Conservation (phyloP, 345 rosid species). For the Salix purpurea region DNA sequence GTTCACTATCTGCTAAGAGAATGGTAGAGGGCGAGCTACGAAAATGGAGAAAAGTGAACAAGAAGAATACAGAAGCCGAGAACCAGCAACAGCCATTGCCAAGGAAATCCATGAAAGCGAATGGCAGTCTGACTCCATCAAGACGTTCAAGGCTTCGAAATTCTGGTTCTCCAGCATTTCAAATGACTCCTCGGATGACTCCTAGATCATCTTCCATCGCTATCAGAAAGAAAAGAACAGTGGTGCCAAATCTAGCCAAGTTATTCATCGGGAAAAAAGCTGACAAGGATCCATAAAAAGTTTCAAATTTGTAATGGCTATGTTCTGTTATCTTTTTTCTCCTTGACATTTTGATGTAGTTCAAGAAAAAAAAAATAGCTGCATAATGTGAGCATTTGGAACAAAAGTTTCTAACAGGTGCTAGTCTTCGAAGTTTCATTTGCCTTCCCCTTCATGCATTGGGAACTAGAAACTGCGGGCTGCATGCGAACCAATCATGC, state of each 20-base stretch:
- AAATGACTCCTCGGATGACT: slow-evolving; percentile 23
- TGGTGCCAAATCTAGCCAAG: slow-evolving; percentile 53
- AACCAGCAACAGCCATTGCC: slow-evolving; percentile 10
- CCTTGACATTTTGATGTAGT: neutral
- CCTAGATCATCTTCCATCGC: slow-evolving; percentile 38
- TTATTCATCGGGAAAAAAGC: slow-evolving; percentile 43
- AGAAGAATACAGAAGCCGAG: slow-evolving; percentile 24
- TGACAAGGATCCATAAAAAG: slow-evolving; percentile 12
- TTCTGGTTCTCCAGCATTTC: slow-evolving; percentile 44
- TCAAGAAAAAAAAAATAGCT: neutral
- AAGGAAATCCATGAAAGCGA: slow-evolving; percentile 36
- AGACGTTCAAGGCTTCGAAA: slow-evolving; percentile 36
- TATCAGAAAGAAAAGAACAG: slow-evolving; percentile 55
- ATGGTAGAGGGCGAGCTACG: slow-evolving; percentile 42
- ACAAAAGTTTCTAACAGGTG: neutral
- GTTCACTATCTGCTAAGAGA: slow-evolving; percentile 54
- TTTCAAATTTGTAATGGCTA: neutral
- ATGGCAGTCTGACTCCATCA: slow-evolving; percentile 34
- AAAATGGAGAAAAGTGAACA: slow-evolving; percentile 29
- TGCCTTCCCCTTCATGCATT: neutral
- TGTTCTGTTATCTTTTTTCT: neutral
- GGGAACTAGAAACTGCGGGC: neutral
- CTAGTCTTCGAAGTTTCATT: neutral
- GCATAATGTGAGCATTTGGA: neutral
- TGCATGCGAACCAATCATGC: no score